Base-by-base conservation (phyloP, 805 yeast genomes). In the Tetrapisispora fleetii region DNA sequence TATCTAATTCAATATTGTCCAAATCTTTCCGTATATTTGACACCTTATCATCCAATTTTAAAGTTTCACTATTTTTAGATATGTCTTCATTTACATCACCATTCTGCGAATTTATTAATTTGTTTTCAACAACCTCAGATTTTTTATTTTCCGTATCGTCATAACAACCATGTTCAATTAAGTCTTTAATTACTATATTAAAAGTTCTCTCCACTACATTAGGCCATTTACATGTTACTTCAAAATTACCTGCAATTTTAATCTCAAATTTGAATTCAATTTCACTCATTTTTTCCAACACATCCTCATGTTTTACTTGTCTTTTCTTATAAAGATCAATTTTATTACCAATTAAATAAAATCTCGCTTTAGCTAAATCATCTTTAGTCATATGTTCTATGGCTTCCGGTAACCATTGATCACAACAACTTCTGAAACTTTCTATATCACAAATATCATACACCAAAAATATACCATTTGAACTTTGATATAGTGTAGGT, bases 261-360 rank as follows among this genome's bases (percentile, higher is more conserved):
- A 71, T 56, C 11, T 58, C 56, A 41, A 63, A 68, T 14, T 58
- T 54, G 17, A 55, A 49, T 47, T 69, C 67, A 14, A 65, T 56
- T 42, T 54, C 57, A n/a, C 54, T 50, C 21, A 71, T 56, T 40
- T 66, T 58, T 19, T 56, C 52, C 44, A 68, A 54, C 3, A 74
- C 67, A 49, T 72, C 71, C 19, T 70, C 70, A 44, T 67, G 69
- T 3, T 62, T 59, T 16, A 74, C 75, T 40, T 65, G 54, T 45
- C 75, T 60, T 19, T 64, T 60, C 37, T 63, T 60, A 46, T 61
- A 59, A 2, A 59, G 58, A 53, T 71, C 75, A 33, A 68, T 56
- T 52, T 74, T 74, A 54, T 72, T 74, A 4, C 78, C 78, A n/a
- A 74, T 68, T 14, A 74, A 57, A 52, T 71, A 74, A 47, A 71